Percentiles rank a stretch among this genome's conserved stretches.
These are phyloP conservation scores for Globisporangium okanoganense DNA, from an alignment of 352 stramenopile genomes.

Conservation along the genomic window DNA sequence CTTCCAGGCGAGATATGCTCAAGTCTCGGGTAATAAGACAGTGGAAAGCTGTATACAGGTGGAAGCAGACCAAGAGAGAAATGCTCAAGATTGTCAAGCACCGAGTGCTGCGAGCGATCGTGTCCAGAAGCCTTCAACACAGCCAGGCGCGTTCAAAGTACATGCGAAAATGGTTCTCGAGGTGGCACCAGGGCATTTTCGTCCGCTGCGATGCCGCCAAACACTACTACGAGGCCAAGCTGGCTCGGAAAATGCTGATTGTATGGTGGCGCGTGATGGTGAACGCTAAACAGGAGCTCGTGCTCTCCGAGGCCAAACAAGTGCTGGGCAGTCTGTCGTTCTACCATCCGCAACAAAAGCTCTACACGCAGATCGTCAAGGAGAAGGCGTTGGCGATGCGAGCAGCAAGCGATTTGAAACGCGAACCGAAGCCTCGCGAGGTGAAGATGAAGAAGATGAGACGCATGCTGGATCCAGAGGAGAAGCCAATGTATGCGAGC, in stretches of 20 bases:
- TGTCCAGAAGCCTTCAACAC: neutral
- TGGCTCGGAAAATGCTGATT: constrained; percentile 20
- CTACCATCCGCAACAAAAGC: constrained; percentile 31
- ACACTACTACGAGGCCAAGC: constrained; percentile 11
- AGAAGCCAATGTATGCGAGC: constrained; percentile 23
- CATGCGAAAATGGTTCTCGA: constrained; percentile 7
- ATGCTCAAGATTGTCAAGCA: neutral
- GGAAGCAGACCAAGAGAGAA: constrained; percentile 3
- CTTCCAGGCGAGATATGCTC: neutral
- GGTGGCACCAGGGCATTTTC: constrained; percentile 1
- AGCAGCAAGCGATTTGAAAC: neutral
- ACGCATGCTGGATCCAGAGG: constrained; percentile 34
- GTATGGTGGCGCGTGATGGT: constrained; percentile 44
- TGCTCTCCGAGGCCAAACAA: constrained; percentile 36
- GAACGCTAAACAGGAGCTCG: constrained; percentile 45
- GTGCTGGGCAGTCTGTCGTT: constrained; percentile 31
- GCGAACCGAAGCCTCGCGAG: neutral
- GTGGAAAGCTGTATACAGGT: constrained; percentile 6
- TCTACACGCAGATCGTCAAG: constrained; percentile 15
- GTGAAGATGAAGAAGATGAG: constrained; percentile 23
- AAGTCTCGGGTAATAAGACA: neutral
- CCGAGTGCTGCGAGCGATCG: constrained; percentile 2
- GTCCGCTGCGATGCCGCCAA: constrained; percentile 1
- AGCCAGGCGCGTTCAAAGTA: neutral
- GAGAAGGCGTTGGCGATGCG: constrained; percentile 1